Evolutionary conservation across 352 stramenopile genomes (phyloP).

Genomic region (Phytopythium ostracodes): DNA sequence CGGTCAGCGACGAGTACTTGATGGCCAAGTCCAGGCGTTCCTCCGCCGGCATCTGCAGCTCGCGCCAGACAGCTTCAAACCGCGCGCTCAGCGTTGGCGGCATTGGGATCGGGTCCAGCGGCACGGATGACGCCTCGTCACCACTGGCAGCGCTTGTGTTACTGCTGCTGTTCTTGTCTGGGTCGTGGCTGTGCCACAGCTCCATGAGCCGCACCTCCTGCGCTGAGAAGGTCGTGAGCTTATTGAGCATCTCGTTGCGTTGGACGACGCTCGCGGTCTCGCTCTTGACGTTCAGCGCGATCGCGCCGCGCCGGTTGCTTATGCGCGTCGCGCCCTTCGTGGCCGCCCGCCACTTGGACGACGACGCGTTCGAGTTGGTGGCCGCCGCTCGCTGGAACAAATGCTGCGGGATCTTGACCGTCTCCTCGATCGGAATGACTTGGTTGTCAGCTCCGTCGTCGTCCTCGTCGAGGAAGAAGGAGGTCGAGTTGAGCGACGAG

Average conservation of each 20-base stretch:
- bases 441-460: slow-evolving; percentile 17
- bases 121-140: not conserved
- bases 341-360: slow-evolving; percentile 41
- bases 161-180: slow-evolving; percentile 16
- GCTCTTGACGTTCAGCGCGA: slow-evolving; percentile 40
- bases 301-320: slow-evolving; percentile 35
- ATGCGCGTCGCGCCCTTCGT: slow-evolving; percentile 37
- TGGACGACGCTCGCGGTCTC: slow-evolving; percentile 28
- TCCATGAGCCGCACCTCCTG: slow-evolving; percentile 63
- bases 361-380: not conserved
- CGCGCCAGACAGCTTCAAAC: slow-evolving; percentile 67
- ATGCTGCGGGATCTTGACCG: slow-evolving; percentile 35
- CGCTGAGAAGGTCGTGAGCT: slow-evolving; percentile 42
- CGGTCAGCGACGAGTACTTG: slow-evolving; percentile 67
- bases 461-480: slow-evolving; percentile 53
- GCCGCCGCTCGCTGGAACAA: slow-evolving; percentile 8
- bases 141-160: not conserved
- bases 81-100: slow-evolving; percentile 47
- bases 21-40: slow-evolving; percentile 65
- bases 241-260: slow-evolving; percentile 39
- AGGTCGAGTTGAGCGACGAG: slow-evolving; percentile 57
- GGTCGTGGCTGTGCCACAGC: slow-evolving; percentile 52
- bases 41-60: slow-evolving; percentile 53
- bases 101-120: slow-evolving; percentile 65
- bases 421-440: slow-evolving; percentile 27